Evolutionary conservation across 1,284 basidiomycete species (phyloP), one percentile per base, ranked within the genome.

Genomic region (Ceratorhiza oryzae-sativae): DNA sequence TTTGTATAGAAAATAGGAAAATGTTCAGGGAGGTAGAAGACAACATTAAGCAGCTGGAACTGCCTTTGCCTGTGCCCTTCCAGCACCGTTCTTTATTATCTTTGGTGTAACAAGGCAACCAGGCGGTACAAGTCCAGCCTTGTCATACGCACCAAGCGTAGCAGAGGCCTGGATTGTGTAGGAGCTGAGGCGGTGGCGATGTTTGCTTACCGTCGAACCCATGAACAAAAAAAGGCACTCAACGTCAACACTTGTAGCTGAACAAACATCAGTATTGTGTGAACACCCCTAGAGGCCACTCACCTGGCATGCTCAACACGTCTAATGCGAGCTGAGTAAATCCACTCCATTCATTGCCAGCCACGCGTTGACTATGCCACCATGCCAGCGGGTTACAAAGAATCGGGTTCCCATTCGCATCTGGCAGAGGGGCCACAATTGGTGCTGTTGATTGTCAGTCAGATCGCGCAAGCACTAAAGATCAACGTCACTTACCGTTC

Each of bases 241-340:
- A 13, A 61, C 59, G 9, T 61, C 39, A 10, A 45, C 59, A 25
- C 59, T 61, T 3, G 39, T 42, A 12, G 36, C 59, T 61, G 15
- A 8, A 18, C 23, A 10, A 12, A 32, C 3, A 12, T 18, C 6
- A n/a, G 12, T 10, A 36, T 18, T 9, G 34, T 2, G 5, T 3
- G 5, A 39, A 6, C 36, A 39, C 13, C 36, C 36, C 6, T 13
- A 39, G 36, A 39, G 36, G 13, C 13, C 36, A 39, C 36, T 6
- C 13, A 63, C 61, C 61, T 2, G 61, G 61, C 1, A 30, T 41
- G 8, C 46, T 51, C 18, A 63, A 12, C 1, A 63, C 30, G 10
- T 63, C 61, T 0, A 63, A 23, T 36, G 61, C 61, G 32, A 63
- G 46, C 32, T 63, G 61, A 4, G 48, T 63, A 1, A 63, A 20